Base-by-base conservation (phyloP, 305 asterid species). In the Fraxinus baroniana region DNA sequence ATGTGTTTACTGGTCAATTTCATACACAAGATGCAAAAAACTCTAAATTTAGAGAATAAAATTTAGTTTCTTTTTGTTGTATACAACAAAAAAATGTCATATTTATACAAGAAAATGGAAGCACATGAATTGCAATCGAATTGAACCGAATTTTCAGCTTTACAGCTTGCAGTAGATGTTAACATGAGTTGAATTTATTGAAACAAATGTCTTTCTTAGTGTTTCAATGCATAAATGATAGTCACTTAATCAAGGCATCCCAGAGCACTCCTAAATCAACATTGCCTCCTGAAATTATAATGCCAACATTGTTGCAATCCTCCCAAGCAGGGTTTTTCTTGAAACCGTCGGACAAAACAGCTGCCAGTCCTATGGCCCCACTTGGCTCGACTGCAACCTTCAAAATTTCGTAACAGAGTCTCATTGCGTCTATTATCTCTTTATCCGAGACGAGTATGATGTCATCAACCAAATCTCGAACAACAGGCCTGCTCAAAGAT, bases 301-400 rank as follows among this genome's bases (percentile, higher is more conserved):
- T 90, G 10, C 95, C 97, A 62, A 93, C 86, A 83, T 93, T 87
- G 74, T 64, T 86, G 89, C 94, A 87, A 52, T 89, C 89, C 24
- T 90, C 86, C 93, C 88, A 89, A 32, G 83, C 82, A 55, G 89
- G 89, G 82, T 90, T 89, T 12, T 80, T 85, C 80, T 62, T 86
- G 86, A 96, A 96, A 76, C 86, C 80, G 24, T 89, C 84, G 4
- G 97, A 96, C 18, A 94, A 86, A 82, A 91, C 91, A 36, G 98
- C 98, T 13, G 98, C 99, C 46, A 96, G 98, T 70, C 98, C 99
- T 8, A 96, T 92, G 39, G 97, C 99, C 81, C 98, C 99, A 77
- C 98, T 96, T 13, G 99, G 98, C 86, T 94, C 99, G 73, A 94
- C 97, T 0, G 97, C 94, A 0, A 93, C 90, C 89, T 96, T 96